These are phyloP conservation scores for Dipodascus geniculatus DNA, from an alignment of 805 yeast genomes.

Conservation along the genomic window DNA sequence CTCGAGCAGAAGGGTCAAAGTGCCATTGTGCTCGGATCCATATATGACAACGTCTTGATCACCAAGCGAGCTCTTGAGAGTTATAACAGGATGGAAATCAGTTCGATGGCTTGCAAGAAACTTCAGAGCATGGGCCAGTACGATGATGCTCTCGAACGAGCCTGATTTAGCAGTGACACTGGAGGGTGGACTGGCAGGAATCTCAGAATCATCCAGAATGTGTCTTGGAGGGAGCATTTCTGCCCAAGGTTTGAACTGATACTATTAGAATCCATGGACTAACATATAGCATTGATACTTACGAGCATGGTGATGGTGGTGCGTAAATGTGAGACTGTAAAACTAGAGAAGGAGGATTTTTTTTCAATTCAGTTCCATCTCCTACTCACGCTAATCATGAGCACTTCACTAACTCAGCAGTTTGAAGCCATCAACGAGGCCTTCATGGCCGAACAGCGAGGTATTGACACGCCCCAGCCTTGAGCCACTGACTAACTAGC, in stretches of 20 bases:
- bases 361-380: neutral
- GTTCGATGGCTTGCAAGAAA: conserved; percentile 3
- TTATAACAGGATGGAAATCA: conserved; percentile 11
- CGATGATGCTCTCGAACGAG: neutral
- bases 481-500: neutral
- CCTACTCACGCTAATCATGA: neutral
- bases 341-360: neutral
- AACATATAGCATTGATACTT: neutral
- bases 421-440: neutral
- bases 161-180: conserved; percentile 12
- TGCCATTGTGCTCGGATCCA: neutral
- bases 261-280: neutral
- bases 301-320: neutral
- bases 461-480: neutral
- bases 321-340: neutral
- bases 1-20: neutral
- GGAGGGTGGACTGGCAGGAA: conserved; percentile 6
- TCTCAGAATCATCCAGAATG: conserved; percentile 29
- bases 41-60: neutral
- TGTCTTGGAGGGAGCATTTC: conserved; percentile 42
- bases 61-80: conserved; percentile 5
- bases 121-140: conserved; percentile 3
- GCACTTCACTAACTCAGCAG: neutral
- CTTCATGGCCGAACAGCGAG: neutral
- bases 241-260: conserved; percentile 27